A percentile compares a stretch with the other conserved stretches of the same genome.
Evolutionary conservation across 208 protist species (phyloP).

Genomic region (Leishmania mexicana): DNA sequence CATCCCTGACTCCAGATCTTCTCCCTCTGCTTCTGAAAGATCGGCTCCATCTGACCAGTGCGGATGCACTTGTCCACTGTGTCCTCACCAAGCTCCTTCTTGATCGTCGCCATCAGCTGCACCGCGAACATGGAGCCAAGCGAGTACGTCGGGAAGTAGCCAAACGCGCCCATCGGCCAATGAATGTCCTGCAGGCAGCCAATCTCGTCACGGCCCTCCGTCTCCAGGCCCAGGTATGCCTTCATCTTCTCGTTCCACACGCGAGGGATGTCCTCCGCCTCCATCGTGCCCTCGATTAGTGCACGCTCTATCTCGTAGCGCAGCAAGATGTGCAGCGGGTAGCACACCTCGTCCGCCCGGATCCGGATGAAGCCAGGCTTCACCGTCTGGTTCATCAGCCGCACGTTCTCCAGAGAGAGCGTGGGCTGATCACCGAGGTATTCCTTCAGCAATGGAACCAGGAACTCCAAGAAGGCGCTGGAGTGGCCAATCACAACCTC

Average conservation of each 20-base stretch:
- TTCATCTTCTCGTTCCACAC: constrained; percentile 92
- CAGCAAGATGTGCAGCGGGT: constrained; percentile 90
- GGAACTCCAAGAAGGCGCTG: constrained; percentile 55
- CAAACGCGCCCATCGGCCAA: constrained; percentile 69
- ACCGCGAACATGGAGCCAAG: constrained; percentile 82
- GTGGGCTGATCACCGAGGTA: constrained; percentile 61
- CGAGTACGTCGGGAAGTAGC: constrained; percentile 92
- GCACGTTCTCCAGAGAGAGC: constrained; percentile 62
- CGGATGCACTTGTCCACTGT: constrained; percentile 55
- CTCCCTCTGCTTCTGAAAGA: constrained; percentile 76
- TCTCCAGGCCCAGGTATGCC: constrained; percentile 81
- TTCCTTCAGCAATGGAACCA: constrained; percentile 49
- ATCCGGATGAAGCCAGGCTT: constrained; percentile 82
- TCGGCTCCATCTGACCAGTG: constrained; percentile 59
- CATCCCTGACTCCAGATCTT: constrained; percentile 74
- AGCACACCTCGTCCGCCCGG: constrained; percentile 89
- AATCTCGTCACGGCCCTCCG: constrained; percentile 68
- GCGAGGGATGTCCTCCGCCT: constrained; percentile 74
- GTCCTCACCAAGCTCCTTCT: constrained; percentile 60
- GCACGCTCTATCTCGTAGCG: constrained; percentile 90
- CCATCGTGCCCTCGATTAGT: constrained; percentile 79
- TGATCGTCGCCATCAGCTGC: constrained; percentile 78
- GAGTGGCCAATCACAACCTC: constrained; percentile 70
- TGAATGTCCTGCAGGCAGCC: constrained; percentile 92
- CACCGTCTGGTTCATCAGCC: constrained; percentile 44